phyloP scores from a whole-genome alignment of 352 stramenopile species.

The Phytophthora pini region DNA sequence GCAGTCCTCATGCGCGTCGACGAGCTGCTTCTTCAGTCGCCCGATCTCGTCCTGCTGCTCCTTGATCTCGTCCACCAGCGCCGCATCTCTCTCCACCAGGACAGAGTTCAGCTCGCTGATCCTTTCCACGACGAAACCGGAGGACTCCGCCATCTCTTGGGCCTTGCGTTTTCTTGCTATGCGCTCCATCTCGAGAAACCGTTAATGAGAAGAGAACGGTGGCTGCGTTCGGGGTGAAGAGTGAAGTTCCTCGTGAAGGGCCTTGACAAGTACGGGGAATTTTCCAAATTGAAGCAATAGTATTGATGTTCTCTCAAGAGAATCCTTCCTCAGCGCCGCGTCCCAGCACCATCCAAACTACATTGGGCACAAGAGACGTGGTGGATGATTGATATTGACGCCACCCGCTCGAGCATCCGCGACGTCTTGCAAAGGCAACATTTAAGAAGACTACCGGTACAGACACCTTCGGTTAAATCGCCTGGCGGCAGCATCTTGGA shows the following conservation, averaged over 20 bases:
- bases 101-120: slow-evolving; percentile 25
- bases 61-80: slow-evolving; percentile 19
- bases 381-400: too few relatives aligned
- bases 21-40: slow-evolving; percentile 28
- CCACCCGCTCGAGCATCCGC: too few relatives aligned
- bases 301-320: too few relatives aligned
- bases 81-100: slow-evolving; percentile 15
- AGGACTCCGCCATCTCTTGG: slow-evolving; percentile 13
- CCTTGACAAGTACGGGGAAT: slow-evolving; percentile 3
- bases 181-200: slow-evolving; percentile 26
- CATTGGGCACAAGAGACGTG: too few relatives aligned
- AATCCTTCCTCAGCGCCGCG: not conserved
- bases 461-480: too few relatives aligned
- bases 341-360: not conserved
- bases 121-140: slow-evolving; percentile 20
- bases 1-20: slow-evolving; percentile 20
- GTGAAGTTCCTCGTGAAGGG: not conserved
- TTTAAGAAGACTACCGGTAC: too few relatives aligned
- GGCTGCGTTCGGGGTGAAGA: not conserved
- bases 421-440: too few relatives aligned
- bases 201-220: not conserved
- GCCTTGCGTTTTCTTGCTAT: slow-evolving; percentile 33
- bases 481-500: too few relatives aligned
- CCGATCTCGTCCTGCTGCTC: slow-evolving; percentile 19
- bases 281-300: not conserved